Base-by-base conservation (phyloP, 169 alveolate genomes). In the Babesia gibsoni region DNA sequence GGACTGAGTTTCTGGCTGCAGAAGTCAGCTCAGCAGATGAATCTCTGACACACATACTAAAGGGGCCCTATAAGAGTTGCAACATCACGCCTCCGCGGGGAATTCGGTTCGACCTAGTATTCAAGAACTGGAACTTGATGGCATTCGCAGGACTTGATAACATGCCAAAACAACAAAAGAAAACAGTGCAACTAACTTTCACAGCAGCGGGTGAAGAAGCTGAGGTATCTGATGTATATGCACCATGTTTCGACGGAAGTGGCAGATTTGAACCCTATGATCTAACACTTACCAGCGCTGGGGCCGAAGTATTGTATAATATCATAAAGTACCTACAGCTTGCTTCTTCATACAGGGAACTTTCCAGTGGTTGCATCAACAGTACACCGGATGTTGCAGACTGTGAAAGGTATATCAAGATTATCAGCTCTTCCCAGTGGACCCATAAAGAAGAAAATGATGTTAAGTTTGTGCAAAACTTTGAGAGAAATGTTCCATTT, bases 31-130 rank as follows among this genome's bases (percentile, higher is more conserved):
- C 53, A 3, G 61, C 52, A 41, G 52, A 57, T 22, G 73, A 33
- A 14, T 41, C 53, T 25, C 22, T 67, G 66, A 52, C 58, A 49
- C 52, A 65, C 23, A 7, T 77, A 1, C 0, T 77, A 14, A 46
- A 77, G 41, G 54, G 68, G 33, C 86, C 86, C 27, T 59, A 68
- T 33, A 54, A 54, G 45, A 50, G 22, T 43, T 77, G n/a, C 52
- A 77, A 66, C 49, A 23, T 77, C 33, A 77, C 86, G 9, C 67
- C 86, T 0, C 58, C 56, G 30, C 52, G 32, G 36, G 86, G 86
- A 36, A 30, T 77, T 6, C 36, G 33, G 4, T 56, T 77, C 29
- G 81, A 64, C 30, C 36, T 77, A 27, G 67, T 68, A 23, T 54
- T 77, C 20, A 77, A 77, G 35, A 43, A 48, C 7, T 77, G 86